These are phyloP conservation scores for Coemansia sp. DNA, from an alignment of 192 early-diverging fungal species.

Conservation along the genomic window DNA sequence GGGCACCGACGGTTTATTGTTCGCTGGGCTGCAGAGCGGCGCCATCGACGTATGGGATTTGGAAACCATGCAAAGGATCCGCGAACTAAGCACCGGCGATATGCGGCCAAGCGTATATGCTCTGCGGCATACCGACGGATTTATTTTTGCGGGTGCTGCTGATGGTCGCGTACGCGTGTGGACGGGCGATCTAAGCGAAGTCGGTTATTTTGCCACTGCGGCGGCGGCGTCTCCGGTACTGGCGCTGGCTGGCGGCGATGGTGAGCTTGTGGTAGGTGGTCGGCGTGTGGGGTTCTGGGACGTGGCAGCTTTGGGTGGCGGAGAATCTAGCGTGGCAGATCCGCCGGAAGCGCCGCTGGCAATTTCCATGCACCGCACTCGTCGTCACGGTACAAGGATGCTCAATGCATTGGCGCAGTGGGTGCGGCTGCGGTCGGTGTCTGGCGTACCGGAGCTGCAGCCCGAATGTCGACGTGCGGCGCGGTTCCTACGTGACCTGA, in stretches of 20 bases:
- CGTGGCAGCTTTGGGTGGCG: constrained; percentile 22
- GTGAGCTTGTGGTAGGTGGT: constrained; percentile 60
- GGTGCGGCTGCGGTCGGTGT: constrained; percentile 67
- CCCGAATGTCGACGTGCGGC: constrained; percentile 73
- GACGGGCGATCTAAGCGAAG: constrained; percentile 61
- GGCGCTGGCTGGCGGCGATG: constrained; percentile 51
- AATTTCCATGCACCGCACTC: neutral
- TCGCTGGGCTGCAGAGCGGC: constrained; percentile 74
- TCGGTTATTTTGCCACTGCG: constrained; percentile 46
- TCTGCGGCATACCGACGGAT: constrained; percentile 45
- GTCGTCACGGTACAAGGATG: constrained; percentile 27
- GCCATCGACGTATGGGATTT: constrained; percentile 74
- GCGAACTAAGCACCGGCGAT: constrained; percentile 27
- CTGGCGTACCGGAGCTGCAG: constrained; percentile 65
- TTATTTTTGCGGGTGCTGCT: constrained; percentile 64
- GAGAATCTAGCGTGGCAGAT: neutral
- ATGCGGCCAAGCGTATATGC: constrained; percentile 60
- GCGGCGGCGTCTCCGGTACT: constrained; percentile 62
- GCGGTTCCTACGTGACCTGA: constrained; percentile 66
- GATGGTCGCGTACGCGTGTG: constrained; percentile 72
- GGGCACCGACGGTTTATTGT: constrained; percentile 65
- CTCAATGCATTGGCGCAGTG: constrained; percentile 67
- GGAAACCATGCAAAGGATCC: constrained; percentile 64
- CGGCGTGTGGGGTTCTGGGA: constrained; percentile 65
- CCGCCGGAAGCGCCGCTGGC: neutral